Base-by-base conservation (phyloP, 1,284 basidiomycete species). In the Salmacisia buchloeana region DNA sequence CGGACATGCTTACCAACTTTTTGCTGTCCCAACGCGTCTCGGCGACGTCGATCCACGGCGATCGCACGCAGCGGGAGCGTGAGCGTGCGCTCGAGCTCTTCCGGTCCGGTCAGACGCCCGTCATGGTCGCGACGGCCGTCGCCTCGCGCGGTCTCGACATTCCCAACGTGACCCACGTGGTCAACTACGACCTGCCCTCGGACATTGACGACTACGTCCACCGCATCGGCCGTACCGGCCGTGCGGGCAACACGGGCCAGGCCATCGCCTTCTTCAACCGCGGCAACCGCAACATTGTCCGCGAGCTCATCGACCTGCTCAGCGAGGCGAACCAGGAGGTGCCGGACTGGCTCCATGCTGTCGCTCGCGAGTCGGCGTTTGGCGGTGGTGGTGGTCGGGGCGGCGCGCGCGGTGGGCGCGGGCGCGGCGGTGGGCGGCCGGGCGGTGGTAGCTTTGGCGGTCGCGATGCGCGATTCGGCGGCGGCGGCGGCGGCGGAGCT, bases 111-210 rank as follows among this genome's bases (percentile, higher is more conserved):
- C 88, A 90, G 69, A 97, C 94, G 0, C 94, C 94, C 58, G 90
- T 98, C 82, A 86, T 99, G 80, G 94, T 98, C 67, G 94, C 94
- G 56, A 98, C 96, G 31, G 96, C 94, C 62, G 96, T 99, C 65
- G 94, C 94, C 59, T 94, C 96, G 65, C 92, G 96, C 85, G 94
- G 94, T 81, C 88, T 99, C 75, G 94, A 99, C 84, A 98, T 99
- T 74, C 96, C 96, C 73, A 96, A 99, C 82, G 94, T 99, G 77
- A 97, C 92, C 33, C 96, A 98, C 81, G 94, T 99, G 76, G 85
- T 98, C 83, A 94, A 94, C 82, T 98, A 97, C 83, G 96, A 98
- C 81, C 84, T 99, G n/a, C 94, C 94, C 21, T 90, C 89, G 67
- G 94, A 99, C 82, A 94, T 99, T 68, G 94, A 98, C 79, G 96